Conservation (phyloP, 2,329 filamentous ascomycete genomes). For the Paradendryphiella salina region DNA sequence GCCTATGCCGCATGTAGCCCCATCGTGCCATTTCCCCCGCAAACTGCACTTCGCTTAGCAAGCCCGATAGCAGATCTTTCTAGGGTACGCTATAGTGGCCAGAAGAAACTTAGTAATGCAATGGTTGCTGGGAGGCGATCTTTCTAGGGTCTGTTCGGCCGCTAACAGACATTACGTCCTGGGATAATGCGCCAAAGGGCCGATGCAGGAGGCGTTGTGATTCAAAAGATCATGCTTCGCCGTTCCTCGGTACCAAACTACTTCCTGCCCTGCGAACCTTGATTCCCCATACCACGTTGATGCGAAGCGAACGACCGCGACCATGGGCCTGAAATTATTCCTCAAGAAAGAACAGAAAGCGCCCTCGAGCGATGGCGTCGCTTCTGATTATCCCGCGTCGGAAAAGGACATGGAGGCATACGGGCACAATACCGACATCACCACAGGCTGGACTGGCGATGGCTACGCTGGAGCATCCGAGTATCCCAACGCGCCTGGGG, state of each 20-base stretch:
- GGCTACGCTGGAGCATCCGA: conserved; percentile 27
- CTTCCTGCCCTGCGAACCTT: background rate
- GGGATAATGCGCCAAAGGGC: conserved; percentile 23
- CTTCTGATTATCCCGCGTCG: conserved; percentile 23
- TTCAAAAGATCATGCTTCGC: conserved; percentile 25
- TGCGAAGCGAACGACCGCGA: conserved; percentile 6
- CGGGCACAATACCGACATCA: conserved; percentile 31
- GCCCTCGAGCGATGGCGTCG: conserved; percentile 13
- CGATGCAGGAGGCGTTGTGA: conserved; percentile 33
- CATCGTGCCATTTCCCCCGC: conserved; percentile 25
- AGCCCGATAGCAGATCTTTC: conserved; percentile 9
- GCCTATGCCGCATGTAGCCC: conserved; percentile 25
- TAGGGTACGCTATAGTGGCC: conserved; percentile 8
- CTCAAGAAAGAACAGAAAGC: conserved; percentile 29
- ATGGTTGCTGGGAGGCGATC: conserved; percentile 17
- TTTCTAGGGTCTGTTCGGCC: conserved; percentile 28
- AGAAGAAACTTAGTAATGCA: conserved; percentile 3
- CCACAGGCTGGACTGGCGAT: conserved; percentile 33
- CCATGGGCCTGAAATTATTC: conserved; percentile 33
- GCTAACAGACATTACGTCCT: conserved; percentile 30
- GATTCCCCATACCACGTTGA: background rate
- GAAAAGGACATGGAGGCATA: conserved; percentile 26
- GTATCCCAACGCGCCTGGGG: conserved; percentile 23
- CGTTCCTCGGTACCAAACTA: conserved; percentile 11
- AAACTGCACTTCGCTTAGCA: conserved; percentile 30